Evolutionary conservation across 2,329 filamentous ascomycete genomes (phyloP), one percentile per base, ranked within the genome.

Genomic region (Fusarium ambrosium): DNA sequence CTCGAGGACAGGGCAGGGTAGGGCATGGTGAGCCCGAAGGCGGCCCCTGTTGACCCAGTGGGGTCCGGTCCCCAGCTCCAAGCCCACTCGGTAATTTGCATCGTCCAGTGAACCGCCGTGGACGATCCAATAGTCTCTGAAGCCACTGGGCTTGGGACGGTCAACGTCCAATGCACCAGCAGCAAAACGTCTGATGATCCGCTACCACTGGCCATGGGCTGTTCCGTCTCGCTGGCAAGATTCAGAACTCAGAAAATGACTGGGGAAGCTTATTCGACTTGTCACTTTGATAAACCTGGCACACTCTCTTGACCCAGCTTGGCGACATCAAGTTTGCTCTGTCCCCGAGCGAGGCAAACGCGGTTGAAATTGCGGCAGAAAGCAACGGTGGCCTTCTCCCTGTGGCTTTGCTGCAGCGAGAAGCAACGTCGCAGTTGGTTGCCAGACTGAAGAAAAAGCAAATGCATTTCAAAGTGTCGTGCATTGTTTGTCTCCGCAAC

Each of bases 61-160:
- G 53, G 39, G 66, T 64, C 37, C 69, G 39, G 66, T 64, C 37
- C 69, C 65, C 48, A 22, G 39, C 53, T 45, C 20, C 22, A 53
- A 64, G 66, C 43, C 69, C 64, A 68, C 68, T 45, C 39, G 39
- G 63, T 60, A 65, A 65, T 65, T 65, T 65, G 39, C 29, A 60
- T 60, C 45, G 63, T 48, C 63, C 63, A 65, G 37, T 64, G 60
- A 75, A 68, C 29, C 41, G 34, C 41, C 63, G 58, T 62, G 59
- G 34, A 59, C n/a, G 34, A 59, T 55, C 69, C 69, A 75, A 74
- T 75, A 51, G 53, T 55, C 48, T 56, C 59, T 45, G 39, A 72
- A 65, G 56, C 48, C 27, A 70, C 59, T 37, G 65, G 45, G 41
- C 36, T 60, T 59, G 20, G 51, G 41, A 65, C 39, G n/a, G 20